phyloP scores from a whole-genome alignment of 2,329 filamentous ascomycete genomes.

The Claviceps quebecensis region DNA sequence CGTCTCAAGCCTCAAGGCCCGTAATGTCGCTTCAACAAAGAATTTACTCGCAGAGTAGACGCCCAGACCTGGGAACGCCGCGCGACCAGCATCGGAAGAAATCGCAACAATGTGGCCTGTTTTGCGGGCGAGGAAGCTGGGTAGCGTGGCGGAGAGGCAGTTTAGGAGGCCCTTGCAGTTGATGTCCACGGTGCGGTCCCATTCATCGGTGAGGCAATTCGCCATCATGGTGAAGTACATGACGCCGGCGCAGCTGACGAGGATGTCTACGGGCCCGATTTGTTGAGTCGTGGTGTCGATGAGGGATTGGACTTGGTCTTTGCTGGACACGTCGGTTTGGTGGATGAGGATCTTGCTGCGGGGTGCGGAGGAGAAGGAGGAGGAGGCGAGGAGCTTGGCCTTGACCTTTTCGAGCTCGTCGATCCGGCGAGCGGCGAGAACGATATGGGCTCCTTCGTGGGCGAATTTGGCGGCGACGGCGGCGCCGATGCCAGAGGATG shows the following conservation, averaged over 20 bases:
- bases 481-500: conserved; percentile 66
- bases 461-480: conserved; percentile 58
- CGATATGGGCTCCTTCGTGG: conserved; percentile 56
- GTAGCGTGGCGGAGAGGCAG: conserved; percentile 55
- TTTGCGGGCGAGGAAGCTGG: conserved; percentile 55
- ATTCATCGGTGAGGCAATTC: conserved; percentile 58
- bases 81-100: conserved; percentile 68
- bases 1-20: conserved; percentile 60
- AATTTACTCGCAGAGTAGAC: conserved; percentile 77
- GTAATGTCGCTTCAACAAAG: conserved; percentile 73
- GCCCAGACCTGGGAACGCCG: conserved; percentile 67
- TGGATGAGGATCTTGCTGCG: conserved; percentile 55
- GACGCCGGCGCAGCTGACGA: conserved; percentile 69
- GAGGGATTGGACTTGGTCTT: conserved; percentile 50
- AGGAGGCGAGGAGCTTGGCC: conserved; percentile 33
- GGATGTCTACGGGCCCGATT: conserved; percentile 61
- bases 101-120: conserved; percentile 65
- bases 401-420: conserved; percentile 57
- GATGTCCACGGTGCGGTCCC: conserved; percentile 71
- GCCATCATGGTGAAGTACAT: conserved; percentile 89
- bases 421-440: conserved; percentile 55
- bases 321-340: conserved; percentile 59
- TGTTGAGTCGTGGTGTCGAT: conserved; percentile 42
- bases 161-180: conserved; percentile 76
- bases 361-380: conserved; percentile 29